Percentiles rank a stretch among this genome's conserved stretches.
phyloP scores from a whole-genome alignment of 495 filamentous ascomycete species.

The Trichoderma reesei region DNA sequence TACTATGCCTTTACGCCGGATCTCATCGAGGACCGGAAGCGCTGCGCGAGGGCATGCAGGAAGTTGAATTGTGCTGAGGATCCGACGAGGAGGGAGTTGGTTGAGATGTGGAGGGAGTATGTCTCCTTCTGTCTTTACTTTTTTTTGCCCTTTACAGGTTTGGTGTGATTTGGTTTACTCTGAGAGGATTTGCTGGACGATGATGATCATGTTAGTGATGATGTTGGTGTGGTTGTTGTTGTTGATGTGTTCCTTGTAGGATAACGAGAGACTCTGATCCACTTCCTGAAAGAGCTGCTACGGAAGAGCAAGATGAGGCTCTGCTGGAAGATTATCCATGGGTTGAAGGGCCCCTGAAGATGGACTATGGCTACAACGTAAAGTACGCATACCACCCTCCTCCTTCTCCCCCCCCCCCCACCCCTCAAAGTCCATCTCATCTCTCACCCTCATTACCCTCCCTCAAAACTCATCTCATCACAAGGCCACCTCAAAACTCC shows the following conservation, averaged over 20 bases:
- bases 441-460: background rate
- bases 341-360: constrained; percentile 59
- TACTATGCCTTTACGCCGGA: constrained; percentile 40
- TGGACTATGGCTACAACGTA: constrained; percentile 72
- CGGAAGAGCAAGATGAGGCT: constrained; percentile 48
- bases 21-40: constrained; percentile 42
- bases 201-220: too few species aligned
- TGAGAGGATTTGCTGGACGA: too few species aligned
- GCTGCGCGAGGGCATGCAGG: constrained; percentile 48
- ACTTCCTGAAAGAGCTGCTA: constrained; percentile 45
- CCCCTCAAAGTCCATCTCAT: background rate
- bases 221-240: background rate
- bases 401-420: background rate
- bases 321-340: constrained; percentile 53
- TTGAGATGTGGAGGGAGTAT: constrained; percentile 70
- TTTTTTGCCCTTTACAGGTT: background rate
- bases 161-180: too few species aligned
- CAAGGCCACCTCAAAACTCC: background rate
- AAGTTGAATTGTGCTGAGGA: constrained; percentile 44
- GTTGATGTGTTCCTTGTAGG: background rate
- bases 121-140: constrained; percentile 17
- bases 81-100: constrained; percentile 44
- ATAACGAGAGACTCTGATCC: constrained; percentile 41
- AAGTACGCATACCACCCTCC: constrained; percentile 21
- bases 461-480: background rate